Evolutionary conservation across 495 filamentous ascomycete genomes (phyloP), one percentile per base, ranked within the genome.

Genomic region (Podospora tetraspora): DNA sequence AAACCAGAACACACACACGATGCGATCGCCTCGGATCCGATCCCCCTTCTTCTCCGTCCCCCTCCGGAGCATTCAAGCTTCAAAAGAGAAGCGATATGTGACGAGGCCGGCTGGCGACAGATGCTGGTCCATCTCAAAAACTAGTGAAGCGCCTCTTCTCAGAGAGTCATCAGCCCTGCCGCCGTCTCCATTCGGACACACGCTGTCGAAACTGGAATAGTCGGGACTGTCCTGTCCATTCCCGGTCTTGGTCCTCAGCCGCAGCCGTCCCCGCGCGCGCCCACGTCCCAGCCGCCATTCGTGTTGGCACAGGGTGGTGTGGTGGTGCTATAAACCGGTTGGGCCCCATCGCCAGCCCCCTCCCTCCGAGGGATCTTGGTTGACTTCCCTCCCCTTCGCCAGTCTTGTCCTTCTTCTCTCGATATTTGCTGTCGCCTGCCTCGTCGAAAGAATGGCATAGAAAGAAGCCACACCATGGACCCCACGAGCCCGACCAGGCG

Each of bases 391-490:
- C 11, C 34, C 6, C 13, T 43, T 13, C 1, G 10, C 11, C 32
- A 32, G 30, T 10, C 8, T 10, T 37, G 37, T 37, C n/a, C 27
- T 37, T 8, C 1, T 37, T n/a, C 16, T 23, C 6, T 6, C 12
- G 7, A 12, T 23, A 11, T 7, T 21, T 32, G 61, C 1, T 13
- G 30, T 22, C 61, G 30, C n/a, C 52, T 30, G 61, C 37, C 25
- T 43, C n/a, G 61, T 43, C 61, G n/a, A 8, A 9, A 66, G 63
- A 60, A 73, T 77, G 71, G 57, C 52, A 23, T 34, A 66, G 64
- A 12, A 59, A 27, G 32, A 34, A 24, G 0, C 57, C 23, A 61
- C 34, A 30, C 66, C 13, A 78, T 78, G 76, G 69, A 75, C 37
- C 57, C 63, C 57, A 52, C 16, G n/a, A 65, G 70, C 43, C 59